Percentiles rank a stretch among this genome's conserved stretches.
These are phyloP conservation scores for Streptanthus diversifolius DNA, from an alignment of 345 rosid species.

Conservation along the genomic window DNA sequence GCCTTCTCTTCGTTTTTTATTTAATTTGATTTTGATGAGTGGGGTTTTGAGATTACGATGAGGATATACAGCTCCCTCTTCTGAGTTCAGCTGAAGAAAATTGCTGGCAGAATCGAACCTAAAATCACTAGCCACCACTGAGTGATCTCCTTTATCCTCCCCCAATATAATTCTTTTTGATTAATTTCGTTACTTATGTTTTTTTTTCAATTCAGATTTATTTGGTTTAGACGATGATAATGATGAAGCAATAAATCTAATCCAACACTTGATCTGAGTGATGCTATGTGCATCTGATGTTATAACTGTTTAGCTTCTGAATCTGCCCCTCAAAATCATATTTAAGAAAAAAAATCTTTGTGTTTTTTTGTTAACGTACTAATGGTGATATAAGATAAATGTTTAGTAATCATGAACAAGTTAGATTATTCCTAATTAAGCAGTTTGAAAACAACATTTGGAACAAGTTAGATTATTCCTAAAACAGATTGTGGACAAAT, in stretches of 20 bases:
- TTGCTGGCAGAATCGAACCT: slow-evolving; percentile 44
- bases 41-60: slow-evolving; percentile 18
- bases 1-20: neutral
- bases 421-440: too few species aligned
- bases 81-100: slow-evolving; percentile 31
- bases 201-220: neutral
- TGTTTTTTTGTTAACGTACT: too few species aligned
- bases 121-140: slow-evolving; percentile 35
- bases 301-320: slow-evolving; percentile 11
- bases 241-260: slow-evolving; percentile 33
- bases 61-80: slow-evolving; percentile 40
- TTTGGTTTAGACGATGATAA: neutral
- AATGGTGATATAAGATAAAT: too few species aligned
- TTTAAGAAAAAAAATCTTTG: neutral
- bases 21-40: neutral
- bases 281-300: slow-evolving; percentile 22
- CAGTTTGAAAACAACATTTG: too few species aligned
- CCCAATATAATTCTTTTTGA: fast-evolving
- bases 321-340: neutral
- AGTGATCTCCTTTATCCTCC: slow-evolving; percentile 1
- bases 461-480: too few species aligned
- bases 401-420: too few species aligned
- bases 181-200: neutral
- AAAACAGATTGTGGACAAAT: too few species aligned
- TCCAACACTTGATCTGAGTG: slow-evolving; percentile 40